Base-by-base conservation (phyloP, 495 filamentous ascomycete species). In the Aspergillus asperescens region DNA sequence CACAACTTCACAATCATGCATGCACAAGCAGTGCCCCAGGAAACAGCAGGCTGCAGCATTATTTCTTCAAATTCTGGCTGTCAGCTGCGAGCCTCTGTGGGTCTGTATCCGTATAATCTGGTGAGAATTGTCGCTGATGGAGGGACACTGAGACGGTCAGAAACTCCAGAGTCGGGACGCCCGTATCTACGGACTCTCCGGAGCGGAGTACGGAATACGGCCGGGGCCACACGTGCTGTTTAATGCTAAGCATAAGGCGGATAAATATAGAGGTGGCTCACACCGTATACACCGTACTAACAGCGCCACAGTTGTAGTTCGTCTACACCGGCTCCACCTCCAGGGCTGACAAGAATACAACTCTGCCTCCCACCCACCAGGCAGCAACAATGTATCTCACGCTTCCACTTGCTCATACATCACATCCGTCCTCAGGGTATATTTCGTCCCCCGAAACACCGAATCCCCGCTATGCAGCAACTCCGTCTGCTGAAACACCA, bases 381-480 rank as follows among this genome's bases (percentile, higher is more conserved):
- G 32, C n/a, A 35, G 13, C 7, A n/a, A 35, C 32, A 35, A 7
- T 3, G 13, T n/a, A 15, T 10, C 32, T 35, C 32, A 3, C 32
- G 3, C 27, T 29, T 46, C 44, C 37, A 47, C 38, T 28, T 25
- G 25, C 24, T 45, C 48, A 59, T 87, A 92, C 83, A 92, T 81
- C 20, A 91, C 55, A 71, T 94, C 89, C 16, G 83, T 83, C 54
- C 88, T 69, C 72, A 92, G 73, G 1, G 85, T 91, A 58, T 82
- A 85, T 69, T 93, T 92, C 15, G 75, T 73, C 3, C 89, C 89
- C 23, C 63, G 60, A 22, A 73, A 62, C 4, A 92, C 86, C 48
- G 88, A 77, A 57, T 85, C 87, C 9, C 89, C 89, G 7, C 79
- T 81, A 67, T 92, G 89, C 57, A 84, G 53, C 31, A 93, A 66